Base-by-base conservation (phyloP, 805 yeast genomes). In the Lipomyces anomalus region DNA sequence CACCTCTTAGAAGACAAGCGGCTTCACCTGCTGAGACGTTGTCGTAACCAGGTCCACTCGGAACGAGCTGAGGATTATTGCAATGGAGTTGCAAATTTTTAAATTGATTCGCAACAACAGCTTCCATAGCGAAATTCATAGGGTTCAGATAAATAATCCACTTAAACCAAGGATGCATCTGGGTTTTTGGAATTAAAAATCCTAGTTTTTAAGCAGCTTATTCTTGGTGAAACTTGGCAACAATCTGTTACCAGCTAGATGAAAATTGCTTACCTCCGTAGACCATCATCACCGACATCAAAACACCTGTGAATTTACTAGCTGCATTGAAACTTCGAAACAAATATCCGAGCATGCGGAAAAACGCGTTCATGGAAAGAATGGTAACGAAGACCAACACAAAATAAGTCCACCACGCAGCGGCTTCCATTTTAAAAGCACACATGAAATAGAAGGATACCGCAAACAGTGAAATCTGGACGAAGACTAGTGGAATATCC, bases 81-180 rank as follows among this genome's bases (percentile, higher is more conserved):
- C 94, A 84, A 40, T 63, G 63, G 67, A 79, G 76, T 9, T 70
- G 64, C 37, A 77, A 66, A 37, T 73, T 72, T 57, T 74, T 76
- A 61, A 84, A 80, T 61, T 84, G 90, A 55, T 75, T 77, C 7
- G 74, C 70, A 70, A 84, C 67, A 57, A 84, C 65, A 1, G 81
- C 65, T 61, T 84, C 92, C 62, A 76, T 78, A 0, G 74, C 75
- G 55, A 72, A 80, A 50, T 71, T 67, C 29, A 79, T 61, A 1
- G 85, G 84, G 53, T 80, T 72, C 21, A 78, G 53, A 52, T 74
- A 79, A 26, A 75, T 71, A 39, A 80, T 67, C 84, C 85, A 81
- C 48, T 77, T 73, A 54, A 80, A 79, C 89, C 90, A 83, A 38
- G 78, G 79, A 53, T 76, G 79, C 81, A 80, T 76, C 7, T 71